Conservation (phyloP, 768 basidiomycete species). For the Austroboletus festivus region DNA sequence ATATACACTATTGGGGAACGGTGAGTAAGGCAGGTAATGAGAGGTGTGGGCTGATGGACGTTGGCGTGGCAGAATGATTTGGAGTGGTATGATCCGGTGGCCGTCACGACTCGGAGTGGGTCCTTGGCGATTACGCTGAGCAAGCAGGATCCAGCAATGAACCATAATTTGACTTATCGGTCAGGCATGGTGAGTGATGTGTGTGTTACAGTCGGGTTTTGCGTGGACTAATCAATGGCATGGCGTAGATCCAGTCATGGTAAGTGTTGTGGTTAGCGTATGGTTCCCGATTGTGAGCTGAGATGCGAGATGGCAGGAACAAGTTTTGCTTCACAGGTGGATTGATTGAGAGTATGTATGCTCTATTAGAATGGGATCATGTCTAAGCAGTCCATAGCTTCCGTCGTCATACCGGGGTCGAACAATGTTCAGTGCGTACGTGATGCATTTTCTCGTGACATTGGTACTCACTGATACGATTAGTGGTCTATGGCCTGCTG, state of each 20-base stretch:
- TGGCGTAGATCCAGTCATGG: constrained; percentile 30
- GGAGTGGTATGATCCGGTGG: constrained; percentile 60
- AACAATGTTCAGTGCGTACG: constrained; percentile 34
- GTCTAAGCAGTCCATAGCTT: constrained; percentile 23
- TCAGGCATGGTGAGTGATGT: constrained; percentile 34
- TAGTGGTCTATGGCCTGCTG: constrained; percentile 48
- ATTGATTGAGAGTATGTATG: constrained; percentile 47
- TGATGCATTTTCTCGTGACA: background rate
- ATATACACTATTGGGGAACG: constrained; percentile 65
- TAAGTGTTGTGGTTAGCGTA: background rate
- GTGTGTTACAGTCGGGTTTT: background rate
- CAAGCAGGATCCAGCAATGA: constrained; percentile 38
- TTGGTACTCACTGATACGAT: constrained; percentile 8
- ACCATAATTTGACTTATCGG: constrained; percentile 47
- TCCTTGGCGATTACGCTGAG: constrained; percentile 47
- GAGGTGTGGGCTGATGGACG: constrained; percentile 3
- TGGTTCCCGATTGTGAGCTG: background rate
- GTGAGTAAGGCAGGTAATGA: constrained; percentile 31
- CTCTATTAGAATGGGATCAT: background rate
- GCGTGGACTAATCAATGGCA: constrained; percentile 23
- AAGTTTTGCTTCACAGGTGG: constrained; percentile 84
- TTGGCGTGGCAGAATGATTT: constrained; percentile 32
- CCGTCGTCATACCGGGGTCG: constrained; percentile 41
- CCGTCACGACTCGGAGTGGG: constrained; percentile 51
- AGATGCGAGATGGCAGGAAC: constrained; percentile 37